These are phyloP conservation scores for Trichoderma afroharzianum DNA, from an alignment of 2,329 filamentous ascomycete genomes.

Conservation along the genomic window DNA sequence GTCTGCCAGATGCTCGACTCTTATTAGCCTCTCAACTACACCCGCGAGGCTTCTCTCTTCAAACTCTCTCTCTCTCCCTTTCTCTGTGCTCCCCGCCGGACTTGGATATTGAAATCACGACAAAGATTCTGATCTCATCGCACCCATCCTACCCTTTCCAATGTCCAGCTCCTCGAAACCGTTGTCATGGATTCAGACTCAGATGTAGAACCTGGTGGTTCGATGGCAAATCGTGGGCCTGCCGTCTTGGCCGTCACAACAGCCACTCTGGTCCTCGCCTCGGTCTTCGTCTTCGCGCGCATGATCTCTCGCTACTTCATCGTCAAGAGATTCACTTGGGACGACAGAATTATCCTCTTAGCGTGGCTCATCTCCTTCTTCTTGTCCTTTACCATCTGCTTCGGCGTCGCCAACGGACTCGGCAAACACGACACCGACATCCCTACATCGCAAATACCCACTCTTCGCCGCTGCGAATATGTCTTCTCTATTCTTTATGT, in stretches of 20 bases:
- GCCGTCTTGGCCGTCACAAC: constrained; percentile 68
- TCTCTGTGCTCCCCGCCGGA: neutral
- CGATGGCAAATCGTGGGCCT: constrained; percentile 50
- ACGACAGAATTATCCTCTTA: constrained; percentile 77
- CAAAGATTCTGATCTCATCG: neutral
- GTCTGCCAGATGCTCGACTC: constrained; percentile 1
- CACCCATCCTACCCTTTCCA: neutral
- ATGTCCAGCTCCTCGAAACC: constrained; percentile 16
- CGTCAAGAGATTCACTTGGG: constrained; percentile 66
- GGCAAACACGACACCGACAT: constrained; percentile 66
- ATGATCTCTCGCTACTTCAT: constrained; percentile 70
- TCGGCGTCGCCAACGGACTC: constrained; percentile 60
- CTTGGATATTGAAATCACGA: neutral
- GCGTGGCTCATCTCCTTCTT: constrained; percentile 73
- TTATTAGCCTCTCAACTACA: neutral
- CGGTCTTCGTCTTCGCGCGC: constrained; percentile 70
- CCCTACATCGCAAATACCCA: constrained; percentile 40
- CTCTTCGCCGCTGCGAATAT: constrained; percentile 59
- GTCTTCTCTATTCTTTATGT: constrained; percentile 62
- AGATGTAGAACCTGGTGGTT: constrained; percentile 24
- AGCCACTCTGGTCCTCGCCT: constrained; percentile 64
- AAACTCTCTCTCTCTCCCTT: neutral
- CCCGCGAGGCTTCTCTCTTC: neutral
- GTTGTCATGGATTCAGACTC: constrained; percentile 15
- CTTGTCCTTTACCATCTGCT: constrained; percentile 63